These are phyloP conservation scores for Lagerstroemia speciosa DNA, from an alignment of 345 rosid species.

Conservation along the genomic window DNA sequence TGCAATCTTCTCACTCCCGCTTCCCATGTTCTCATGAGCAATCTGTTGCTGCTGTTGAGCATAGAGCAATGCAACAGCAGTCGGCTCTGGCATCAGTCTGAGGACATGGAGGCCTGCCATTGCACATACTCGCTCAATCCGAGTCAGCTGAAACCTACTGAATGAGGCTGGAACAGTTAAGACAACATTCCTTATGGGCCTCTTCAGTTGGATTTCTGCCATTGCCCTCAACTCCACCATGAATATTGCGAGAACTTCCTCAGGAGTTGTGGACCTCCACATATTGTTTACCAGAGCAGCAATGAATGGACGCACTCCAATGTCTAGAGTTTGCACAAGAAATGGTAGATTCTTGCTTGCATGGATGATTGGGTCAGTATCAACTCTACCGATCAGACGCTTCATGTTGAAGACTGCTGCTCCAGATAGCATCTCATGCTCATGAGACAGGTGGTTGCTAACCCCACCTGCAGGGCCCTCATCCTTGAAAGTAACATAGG, in stretches of 20 bases:
- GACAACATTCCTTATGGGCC: slow-evolving; percentile 62
- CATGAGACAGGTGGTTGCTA: slow-evolving; percentile 57
- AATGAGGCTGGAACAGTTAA: slow-evolving; percentile 79
- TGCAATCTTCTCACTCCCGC: slow-evolving; percentile 74
- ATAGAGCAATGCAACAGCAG: slow-evolving; percentile 76
- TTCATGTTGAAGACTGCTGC: slow-evolving; percentile 87
- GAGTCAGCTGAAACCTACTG: slow-evolving; percentile 69
- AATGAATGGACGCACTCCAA: slow-evolving; percentile 75
- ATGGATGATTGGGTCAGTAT: slow-evolving; percentile 72
- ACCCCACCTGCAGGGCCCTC: slow-evolving; percentile 75
- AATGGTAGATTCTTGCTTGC: slow-evolving; percentile 70
- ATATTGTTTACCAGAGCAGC: slow-evolving; percentile 73
- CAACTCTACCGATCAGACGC: slow-evolving; percentile 78
- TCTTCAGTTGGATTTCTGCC: slow-evolving; percentile 68
- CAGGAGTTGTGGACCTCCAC: slow-evolving; percentile 87
- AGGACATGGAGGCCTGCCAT: slow-evolving; percentile 88
- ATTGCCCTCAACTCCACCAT: slow-evolving; percentile 61
- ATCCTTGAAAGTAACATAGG: slow-evolving; percentile 74
- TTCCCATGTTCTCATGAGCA: slow-evolving; percentile 60
- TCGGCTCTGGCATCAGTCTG: slow-evolving; percentile 82
- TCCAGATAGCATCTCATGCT: slow-evolving; percentile 70
- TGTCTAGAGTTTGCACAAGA: slow-evolving; percentile 72
- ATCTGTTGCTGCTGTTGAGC: slow-evolving; percentile 81
- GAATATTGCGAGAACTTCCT: slow-evolving; percentile 78
- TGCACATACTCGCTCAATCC: slow-evolving; percentile 81